phyloP scores from a whole-genome alignment of 345 rosid species.

The Kandelia obovata region DNA sequence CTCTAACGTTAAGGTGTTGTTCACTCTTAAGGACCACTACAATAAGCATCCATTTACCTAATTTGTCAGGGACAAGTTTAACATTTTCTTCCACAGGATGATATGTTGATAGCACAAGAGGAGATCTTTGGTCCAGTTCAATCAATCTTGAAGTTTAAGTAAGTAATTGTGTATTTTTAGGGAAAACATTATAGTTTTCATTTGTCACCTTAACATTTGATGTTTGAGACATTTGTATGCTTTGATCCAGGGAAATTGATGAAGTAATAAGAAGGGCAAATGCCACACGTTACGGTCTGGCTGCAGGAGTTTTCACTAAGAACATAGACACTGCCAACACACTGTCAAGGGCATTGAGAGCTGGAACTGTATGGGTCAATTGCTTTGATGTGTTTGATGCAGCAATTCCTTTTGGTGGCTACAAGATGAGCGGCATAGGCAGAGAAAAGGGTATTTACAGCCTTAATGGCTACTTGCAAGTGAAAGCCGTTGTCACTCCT shows the following conservation, averaged over 20 bases:
- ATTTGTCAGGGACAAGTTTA: background rate
- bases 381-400: conserved; percentile 77
- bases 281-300: conserved; percentile 55
- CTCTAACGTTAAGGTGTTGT: conserved; percentile 69
- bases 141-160: conserved; percentile 85
- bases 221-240: background rate
- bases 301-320: conserved; percentile 76
- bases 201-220: too few species aligned
- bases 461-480: conserved; percentile 77
- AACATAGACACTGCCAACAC: conserved; percentile 75
- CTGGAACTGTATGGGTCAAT: conserved; percentile 75
- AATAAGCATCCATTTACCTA: background rate
- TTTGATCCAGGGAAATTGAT: conserved; percentile 49
- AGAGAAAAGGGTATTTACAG: conserved; percentile 85
- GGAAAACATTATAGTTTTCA: too few species aligned
- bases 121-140: conserved; percentile 97
- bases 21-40: background rate
- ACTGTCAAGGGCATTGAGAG: conserved; percentile 59
- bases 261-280: conserved; percentile 79
- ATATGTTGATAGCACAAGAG: conserved; percentile 82
- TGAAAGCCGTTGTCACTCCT: conserved; percentile 83
- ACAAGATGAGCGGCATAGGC: conserved; percentile 87
- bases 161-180: conserved; percentile 18
- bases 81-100: conserved; percentile 46
- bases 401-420: conserved; percentile 87